Evolutionary conservation across 2,329 filamentous ascomycete genomes (phyloP), one percentile per base, ranked within the genome.

Genomic region (Cryphonectria carpinicola): DNA sequence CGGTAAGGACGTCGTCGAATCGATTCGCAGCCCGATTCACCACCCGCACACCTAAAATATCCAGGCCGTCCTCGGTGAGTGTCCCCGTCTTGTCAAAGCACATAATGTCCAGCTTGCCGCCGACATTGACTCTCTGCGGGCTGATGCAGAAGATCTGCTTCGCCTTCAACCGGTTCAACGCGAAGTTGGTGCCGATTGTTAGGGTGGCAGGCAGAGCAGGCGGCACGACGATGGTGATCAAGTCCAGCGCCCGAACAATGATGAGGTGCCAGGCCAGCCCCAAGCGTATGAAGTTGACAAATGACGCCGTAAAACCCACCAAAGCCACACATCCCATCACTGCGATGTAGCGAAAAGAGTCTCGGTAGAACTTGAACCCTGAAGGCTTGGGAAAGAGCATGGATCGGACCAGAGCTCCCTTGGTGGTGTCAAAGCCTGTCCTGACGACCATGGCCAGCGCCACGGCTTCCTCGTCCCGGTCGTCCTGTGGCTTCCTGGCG

Each of bases 41-140:
- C 8, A 96, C 89, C 46, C 94, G 90, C 28, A 97, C 90, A 17
- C 96, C 96, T 17, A 99, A 86, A 25, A 99, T 93, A 79, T 99
- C 97, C 58, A 99, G 83, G 0, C 96, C 96, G 79, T 99, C 96
- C 80, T 98, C 96, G 0, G 96, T 99, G 68, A 99, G 84, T 0
- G 96, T 99, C n/a, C 96, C 96, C 0, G 96, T 99, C 82, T 99
- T 99, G 82, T 99, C 96, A 74, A 99, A 99, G 81, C 95, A 98
- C 82, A 99, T 93, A 14, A 98, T 89, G 78, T 99, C 96, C 4
- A 99, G 84, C 80, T 98, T 98, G 65, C 97, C 96, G 22, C 93
- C 96, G 7, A 99, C 94, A 77, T 98, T 99, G 70, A 99, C 95
- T 76, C 96, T 89, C 78, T 99, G 96, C 0, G 97, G 96, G 75